phyloP scores from a whole-genome alignment of 805 yeast species.

The Candida verbasci region DNA sequence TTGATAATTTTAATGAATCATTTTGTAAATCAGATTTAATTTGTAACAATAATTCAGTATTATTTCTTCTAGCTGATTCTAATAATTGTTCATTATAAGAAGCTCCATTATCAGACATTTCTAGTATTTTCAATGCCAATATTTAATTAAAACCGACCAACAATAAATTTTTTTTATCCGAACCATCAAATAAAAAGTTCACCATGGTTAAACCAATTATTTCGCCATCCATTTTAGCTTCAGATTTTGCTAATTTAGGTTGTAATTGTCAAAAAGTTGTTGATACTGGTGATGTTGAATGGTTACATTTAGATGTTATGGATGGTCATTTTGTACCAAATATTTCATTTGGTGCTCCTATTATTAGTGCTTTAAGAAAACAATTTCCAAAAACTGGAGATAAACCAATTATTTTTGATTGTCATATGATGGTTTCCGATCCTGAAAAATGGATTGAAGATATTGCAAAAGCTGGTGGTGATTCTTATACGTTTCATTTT shows the following conservation, averaged over 20 bases:
- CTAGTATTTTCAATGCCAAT: too few species aligned
- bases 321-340: constrained; percentile 99
- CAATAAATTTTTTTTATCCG: too few species aligned
- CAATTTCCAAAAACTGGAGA: constrained; percentile 63
- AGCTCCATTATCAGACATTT: constrained; percentile 55
- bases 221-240: constrained; percentile 93
- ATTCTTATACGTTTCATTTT: constrained; percentile 92
- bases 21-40: constrained; percentile 44
- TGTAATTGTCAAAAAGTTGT: constrained; percentile 81
- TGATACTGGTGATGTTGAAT: constrained; percentile 72
- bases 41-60: constrained; percentile 63
- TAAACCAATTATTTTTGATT: constrained; percentile 66
- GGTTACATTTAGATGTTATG: constrained; percentile 98
- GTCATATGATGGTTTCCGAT: constrained; percentile 95
- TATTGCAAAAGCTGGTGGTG: constrained; percentile 91
- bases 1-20: constrained; percentile 36
- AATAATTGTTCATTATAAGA: constrained; percentile 68
- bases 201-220: constrained; percentile 67
- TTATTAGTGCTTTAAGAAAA: constrained; percentile 71
- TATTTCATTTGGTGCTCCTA: constrained; percentile 89
- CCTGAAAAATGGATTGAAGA: constrained; percentile 95
- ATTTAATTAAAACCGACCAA: too few species aligned
- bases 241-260: constrained; percentile 86
- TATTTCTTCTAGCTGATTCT: constrained; percentile 86
- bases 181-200: neutral